phyloP scores from a whole-genome alignment of 768 basidiomycete genomes.

The Psilocybe azurescens region DNA sequence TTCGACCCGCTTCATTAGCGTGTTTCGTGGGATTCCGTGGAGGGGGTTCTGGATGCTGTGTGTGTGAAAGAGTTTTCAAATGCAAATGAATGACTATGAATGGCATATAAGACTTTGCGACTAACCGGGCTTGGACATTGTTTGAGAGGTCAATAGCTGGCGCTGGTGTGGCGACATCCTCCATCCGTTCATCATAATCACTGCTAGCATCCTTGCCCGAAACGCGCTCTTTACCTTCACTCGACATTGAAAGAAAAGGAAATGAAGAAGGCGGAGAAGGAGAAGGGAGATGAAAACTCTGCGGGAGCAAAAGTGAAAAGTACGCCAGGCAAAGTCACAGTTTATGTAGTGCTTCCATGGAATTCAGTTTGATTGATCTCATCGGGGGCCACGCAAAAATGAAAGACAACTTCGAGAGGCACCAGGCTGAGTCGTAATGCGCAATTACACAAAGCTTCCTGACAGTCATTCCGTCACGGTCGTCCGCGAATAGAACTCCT shows the following conservation, averaged over 20 bases:
- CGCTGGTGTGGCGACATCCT: constrained; percentile 1
- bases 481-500: neutral
- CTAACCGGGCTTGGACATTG: constrained; percentile 48
- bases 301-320: constrained; percentile 23
- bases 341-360: constrained; percentile 25
- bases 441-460: neutral
- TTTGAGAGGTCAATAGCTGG: constrained; percentile 36
- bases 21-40: constrained; percentile 62
- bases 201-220: constrained; percentile 16
- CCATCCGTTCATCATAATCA: constrained; percentile 32
- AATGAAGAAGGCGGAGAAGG: constrained; percentile 17
- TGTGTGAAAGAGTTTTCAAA: neutral
- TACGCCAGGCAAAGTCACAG: constrained; percentile 14
- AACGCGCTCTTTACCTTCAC: constrained; percentile 25
- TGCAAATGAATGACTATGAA: neutral
- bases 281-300: constrained; percentile 1
- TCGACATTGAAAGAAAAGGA: constrained; percentile 30
- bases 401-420: neutral
- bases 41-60: constrained; percentile 50
- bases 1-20: constrained; percentile 64
- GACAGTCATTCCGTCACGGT: neutral
- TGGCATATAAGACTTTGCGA: neutral
- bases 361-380: constrained; percentile 2
- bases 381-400: neutral
- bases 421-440: neutral